Conservation (phyloP, 2,329 filamentous ascomycete species). For the Fusarium pseudoanthophilum region DNA sequence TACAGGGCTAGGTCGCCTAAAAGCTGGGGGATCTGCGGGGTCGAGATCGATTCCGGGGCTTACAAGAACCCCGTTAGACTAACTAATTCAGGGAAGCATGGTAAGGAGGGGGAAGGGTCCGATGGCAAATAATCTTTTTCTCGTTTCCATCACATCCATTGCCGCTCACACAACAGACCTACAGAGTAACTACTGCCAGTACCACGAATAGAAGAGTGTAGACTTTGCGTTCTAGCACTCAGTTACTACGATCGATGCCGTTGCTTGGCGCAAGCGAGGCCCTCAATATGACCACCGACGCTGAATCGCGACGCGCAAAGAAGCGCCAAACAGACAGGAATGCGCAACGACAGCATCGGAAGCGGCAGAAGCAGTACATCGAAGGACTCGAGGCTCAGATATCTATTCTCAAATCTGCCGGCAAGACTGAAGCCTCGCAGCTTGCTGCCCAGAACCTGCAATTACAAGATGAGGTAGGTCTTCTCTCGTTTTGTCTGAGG, state of each 20-base stretch:
- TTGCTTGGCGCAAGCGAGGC: neutral
- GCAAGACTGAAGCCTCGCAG: neutral
- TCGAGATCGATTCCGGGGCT: neutral
- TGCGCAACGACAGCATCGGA: slow-evolving; percentile 14
- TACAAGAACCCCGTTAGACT: neutral
- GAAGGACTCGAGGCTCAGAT: slow-evolving; percentile 11
- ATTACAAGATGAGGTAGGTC: slow-evolving; percentile 15
- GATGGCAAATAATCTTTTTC: neutral
- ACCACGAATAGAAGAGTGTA: too few species aligned
- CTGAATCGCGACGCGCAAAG: slow-evolving; percentile 1
- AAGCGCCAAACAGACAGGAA: slow-evolving; percentile 13
- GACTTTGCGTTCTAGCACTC: accelerated
- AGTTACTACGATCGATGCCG: accelerated
- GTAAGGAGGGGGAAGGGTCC: neutral
- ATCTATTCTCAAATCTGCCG: neutral
- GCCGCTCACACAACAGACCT: too few species aligned
- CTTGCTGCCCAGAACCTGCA: slow-evolving; percentile 3
- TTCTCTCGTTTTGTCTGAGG: too few species aligned
- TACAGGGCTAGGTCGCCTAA: neutral
- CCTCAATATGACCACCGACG: neutral
- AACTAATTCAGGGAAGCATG: neutral
- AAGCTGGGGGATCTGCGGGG: neutral
- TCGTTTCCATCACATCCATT: neutral
- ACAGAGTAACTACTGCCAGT: too few species aligned
- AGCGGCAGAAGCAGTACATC: slow-evolving; percentile 15